Conservation (phyloP, 345 rosid species). For the Hibiscus tridactylites region DNA sequence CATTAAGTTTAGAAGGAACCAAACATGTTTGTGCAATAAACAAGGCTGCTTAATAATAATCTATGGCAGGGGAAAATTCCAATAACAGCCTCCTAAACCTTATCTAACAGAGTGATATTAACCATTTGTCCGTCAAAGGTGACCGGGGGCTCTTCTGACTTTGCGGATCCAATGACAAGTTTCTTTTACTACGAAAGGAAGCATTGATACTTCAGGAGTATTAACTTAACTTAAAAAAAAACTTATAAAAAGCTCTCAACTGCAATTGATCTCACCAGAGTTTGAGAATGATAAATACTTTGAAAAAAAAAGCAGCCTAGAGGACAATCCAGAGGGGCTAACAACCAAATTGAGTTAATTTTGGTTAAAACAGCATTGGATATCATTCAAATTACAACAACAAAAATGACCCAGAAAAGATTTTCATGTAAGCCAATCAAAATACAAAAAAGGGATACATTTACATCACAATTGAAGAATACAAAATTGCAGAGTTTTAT, state of each 20-base stretch:
- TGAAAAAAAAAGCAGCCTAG: too few relatives aligned
- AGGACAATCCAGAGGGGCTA: neutral
- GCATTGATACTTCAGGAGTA: neutral
- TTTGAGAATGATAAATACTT: slow-evolving; percentile 1
- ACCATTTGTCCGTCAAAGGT: neutral
- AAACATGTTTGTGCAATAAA: neutral
- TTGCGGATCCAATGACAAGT: neutral
- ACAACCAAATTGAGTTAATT: neutral
- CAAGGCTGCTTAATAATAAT: neutral
- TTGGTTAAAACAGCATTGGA: neutral
- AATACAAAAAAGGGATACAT: too few relatives aligned
- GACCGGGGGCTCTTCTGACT: neutral
- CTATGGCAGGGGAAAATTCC: neutral
- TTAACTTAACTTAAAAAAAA: neutral
- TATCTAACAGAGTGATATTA: neutral
- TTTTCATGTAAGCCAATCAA: neutral
- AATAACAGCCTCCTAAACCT: neutral
- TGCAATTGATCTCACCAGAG: neutral
- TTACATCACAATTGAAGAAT: neutral
- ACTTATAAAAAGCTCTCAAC: neutral
- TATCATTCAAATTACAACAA: neutral
- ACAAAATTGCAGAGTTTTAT: neutral
- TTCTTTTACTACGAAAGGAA: neutral
- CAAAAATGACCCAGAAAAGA: neutral
- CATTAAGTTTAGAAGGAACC: neutral